Evolutionary conservation across 2,329 filamentous ascomycete species (phyloP).

Genomic region (Colletotrichum costaricense): DNA sequence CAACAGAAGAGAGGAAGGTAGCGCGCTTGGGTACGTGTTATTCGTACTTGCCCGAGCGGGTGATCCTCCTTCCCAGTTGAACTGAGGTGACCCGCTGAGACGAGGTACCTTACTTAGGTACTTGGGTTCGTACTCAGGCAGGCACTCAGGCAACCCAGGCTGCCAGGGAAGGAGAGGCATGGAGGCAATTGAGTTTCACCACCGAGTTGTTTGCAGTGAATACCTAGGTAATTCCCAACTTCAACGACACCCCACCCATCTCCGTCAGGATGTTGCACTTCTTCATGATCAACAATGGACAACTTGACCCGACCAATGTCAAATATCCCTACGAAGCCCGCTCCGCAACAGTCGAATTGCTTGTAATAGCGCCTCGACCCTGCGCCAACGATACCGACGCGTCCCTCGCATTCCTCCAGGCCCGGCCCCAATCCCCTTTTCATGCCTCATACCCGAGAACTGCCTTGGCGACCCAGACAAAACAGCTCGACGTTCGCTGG

Average conservation of each 20-base stretch:
- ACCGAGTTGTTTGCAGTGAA: background rate
- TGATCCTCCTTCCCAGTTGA: background rate
- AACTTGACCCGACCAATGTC: background rate
- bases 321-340: background rate
- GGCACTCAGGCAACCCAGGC: background rate
- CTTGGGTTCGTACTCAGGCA: background rate
- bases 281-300: background rate
- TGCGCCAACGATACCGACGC: background rate
- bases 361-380: background rate
- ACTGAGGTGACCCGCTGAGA: background rate
- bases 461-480: background rate
- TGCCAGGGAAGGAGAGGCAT: background rate
- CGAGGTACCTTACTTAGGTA: background rate
- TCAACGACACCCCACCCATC: background rate
- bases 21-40: background rate
- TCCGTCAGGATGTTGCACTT: background rate
- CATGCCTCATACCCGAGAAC: background rate
- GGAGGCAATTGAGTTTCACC: background rate
- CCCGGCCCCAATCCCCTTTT: background rate
- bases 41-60: background rate
- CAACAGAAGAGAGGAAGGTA: too few relatives aligned
- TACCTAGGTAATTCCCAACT: too few relatives aligned
- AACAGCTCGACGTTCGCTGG: background rate
- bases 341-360: background rate
- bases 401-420: slow-evolving; percentile 1